phyloP scores from a whole-genome alignment of 108 stramenopile genomes.

The Skeletonema marinoi region DNA sequence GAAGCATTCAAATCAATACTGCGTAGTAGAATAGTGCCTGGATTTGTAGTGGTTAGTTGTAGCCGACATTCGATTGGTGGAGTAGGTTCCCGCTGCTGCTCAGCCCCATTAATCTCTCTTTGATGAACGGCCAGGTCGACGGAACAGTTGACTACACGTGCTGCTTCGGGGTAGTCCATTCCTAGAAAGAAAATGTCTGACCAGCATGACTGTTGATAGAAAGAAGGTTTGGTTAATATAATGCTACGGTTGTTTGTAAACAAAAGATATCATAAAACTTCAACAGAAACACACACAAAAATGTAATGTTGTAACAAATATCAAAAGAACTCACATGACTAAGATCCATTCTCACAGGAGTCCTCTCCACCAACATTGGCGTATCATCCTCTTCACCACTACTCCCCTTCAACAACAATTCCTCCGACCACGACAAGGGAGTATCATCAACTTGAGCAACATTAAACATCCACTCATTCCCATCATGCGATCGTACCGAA shows the following conservation, averaged over 20 bases:
- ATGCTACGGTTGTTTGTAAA: too few species aligned
- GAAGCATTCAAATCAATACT: slow-evolving; percentile 51
- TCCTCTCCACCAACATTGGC: slow-evolving; percentile 45
- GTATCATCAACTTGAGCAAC: neutral
- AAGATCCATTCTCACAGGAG: slow-evolving; percentile 73
- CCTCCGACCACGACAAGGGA: slow-evolving; percentile 5
- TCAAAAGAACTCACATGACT: slow-evolving; percentile 42
- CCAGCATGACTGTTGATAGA: slow-evolving; percentile 27
- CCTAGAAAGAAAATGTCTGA: slow-evolving; percentile 72
- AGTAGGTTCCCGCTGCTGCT: slow-evolving; percentile 18
- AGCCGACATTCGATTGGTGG: slow-evolving; percentile 65
- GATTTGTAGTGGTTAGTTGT: slow-evolving; percentile 42
- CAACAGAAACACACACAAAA: neutral
- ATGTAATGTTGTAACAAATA: neutral
- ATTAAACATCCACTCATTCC: slow-evolving; percentile 67
- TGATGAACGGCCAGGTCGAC: slow-evolving; percentile 55
- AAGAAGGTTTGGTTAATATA: neutral
- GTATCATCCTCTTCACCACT: neutral
- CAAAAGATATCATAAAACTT: too few species aligned
- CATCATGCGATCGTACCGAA: slow-evolving; percentile 49
- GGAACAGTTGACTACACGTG: slow-evolving; percentile 62
- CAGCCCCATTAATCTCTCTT: neutral
- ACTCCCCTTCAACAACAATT: neutral
- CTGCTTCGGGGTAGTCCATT: slow-evolving; percentile 72
- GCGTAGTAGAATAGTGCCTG: slow-evolving; percentile 45